Evolutionary conservation across 2,329 filamentous ascomycete species (phyloP).

Genomic region (Fusarium circinatum): DNA sequence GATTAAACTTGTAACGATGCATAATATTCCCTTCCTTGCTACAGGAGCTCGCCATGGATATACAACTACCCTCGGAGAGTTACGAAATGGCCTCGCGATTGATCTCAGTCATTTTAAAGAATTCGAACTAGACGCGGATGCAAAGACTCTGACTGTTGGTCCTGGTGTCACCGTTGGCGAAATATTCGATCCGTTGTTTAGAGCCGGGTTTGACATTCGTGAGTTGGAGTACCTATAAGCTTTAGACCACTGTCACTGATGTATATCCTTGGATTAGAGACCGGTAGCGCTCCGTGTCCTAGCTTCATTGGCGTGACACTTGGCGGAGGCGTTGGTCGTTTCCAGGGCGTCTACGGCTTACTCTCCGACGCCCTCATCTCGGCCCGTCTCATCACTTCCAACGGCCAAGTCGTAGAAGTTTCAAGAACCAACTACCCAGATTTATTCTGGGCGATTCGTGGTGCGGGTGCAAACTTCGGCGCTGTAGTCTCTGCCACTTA

Average conservation of each 20-base stretch:
- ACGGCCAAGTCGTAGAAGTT: accelerated
- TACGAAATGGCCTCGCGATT: accelerated
- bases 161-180: neutral
- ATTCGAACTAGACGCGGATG: accelerated
- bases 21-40: neutral
- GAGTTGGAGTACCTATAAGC: accelerated
- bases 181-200: accelerated
- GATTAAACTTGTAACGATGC: neutral
- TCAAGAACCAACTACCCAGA: neutral
- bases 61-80: neutral
- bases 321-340: neutral
- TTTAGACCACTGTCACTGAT: accelerated
- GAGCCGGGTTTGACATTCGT: neutral
- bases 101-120: neutral
- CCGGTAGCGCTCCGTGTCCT: neutral
- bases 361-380: neutral
- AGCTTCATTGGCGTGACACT: neutral
- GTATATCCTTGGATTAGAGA: neutral
- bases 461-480: neutral
- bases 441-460: neutral
- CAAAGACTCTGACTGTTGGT: neutral
- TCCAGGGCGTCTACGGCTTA: neutral
- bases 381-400: neutral
- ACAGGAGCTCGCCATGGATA: neutral
- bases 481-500: neutral